Percentiles rank a stretch among this genome's conserved stretches.
Evolutionary conservation across 108 stramenopile genomes (phyloP).

Genomic region (Cyclotella baltica): DNA sequence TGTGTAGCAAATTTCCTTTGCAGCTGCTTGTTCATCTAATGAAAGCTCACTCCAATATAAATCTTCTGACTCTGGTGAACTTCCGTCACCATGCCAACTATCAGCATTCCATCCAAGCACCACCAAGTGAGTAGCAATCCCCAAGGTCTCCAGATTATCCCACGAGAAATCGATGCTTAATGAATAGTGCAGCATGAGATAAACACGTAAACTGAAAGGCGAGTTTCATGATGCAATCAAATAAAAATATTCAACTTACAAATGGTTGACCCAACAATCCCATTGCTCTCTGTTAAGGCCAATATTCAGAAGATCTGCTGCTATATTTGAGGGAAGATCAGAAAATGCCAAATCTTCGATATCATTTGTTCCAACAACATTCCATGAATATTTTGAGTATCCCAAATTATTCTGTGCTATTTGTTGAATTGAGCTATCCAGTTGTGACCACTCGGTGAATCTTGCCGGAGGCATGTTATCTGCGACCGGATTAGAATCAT

Average conservation of each 20-base stretch:
- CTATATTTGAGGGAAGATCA: conserved; percentile 7
- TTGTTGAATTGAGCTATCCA: neutral
- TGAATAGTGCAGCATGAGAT: too few species aligned
- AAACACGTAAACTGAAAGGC: too few species aligned
- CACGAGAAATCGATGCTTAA: too few species aligned
- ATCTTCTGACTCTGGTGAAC: conserved; percentile 1
- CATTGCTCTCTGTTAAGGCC: conserved; percentile 22
- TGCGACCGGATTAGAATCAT: conserved; percentile 8
- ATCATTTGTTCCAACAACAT: conserved; percentile 12
- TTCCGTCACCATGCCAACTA: conserved; percentile 12
- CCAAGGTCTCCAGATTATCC: conserved; percentile 5
- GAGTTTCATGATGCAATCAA: too few species aligned
- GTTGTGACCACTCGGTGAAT: conserved; percentile 20
- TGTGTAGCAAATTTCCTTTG: conserved; percentile 18
- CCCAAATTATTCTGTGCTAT: conserved; percentile 9
- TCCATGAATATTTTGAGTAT: conserved; percentile 20
- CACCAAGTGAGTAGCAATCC: neutral
- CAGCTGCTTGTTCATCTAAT: conserved; percentile 6
- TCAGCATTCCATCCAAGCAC: conserved; percentile 21
- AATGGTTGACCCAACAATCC: conserved; percentile 26
- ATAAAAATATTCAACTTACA: neutral
- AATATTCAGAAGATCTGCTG: neutral
- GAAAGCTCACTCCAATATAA: conserved; percentile 16
- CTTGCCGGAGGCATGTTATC: conserved; percentile 18
- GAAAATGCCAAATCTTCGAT: conserved; percentile 16